Conservation (phyloP, 2,329 filamentous ascomycete genomes). For the Sporothrix humicola region DNA sequence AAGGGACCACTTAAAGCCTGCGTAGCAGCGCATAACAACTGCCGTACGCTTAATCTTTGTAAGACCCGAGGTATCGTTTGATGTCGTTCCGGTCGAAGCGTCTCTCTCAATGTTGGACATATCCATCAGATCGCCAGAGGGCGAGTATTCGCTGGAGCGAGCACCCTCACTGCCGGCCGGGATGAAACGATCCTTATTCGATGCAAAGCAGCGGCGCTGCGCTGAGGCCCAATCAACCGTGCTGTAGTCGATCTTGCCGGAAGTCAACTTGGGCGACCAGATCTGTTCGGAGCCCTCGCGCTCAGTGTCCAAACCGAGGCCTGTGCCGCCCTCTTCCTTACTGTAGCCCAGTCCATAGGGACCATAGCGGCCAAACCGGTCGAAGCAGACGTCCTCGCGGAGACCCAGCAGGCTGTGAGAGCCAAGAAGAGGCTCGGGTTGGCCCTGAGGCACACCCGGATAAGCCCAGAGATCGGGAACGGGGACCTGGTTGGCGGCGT, state of each 20-base stretch:
- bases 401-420: slow-evolving; percentile 77
- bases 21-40: slow-evolving; percentile 80
- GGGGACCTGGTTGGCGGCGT: slow-evolving; percentile 61
- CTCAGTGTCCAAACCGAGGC: slow-evolving; percentile 75
- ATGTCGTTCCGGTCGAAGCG: not conserved
- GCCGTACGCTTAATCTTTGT: slow-evolving; percentile 67
- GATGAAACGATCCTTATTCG: slow-evolving; percentile 68
- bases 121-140: slow-evolving; percentile 22
- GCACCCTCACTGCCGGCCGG: slow-evolving; percentile 29
- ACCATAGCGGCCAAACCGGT: slow-evolving; percentile 81
- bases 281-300: slow-evolving; percentile 67
- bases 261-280: slow-evolving; percentile 52
- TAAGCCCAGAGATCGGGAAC: slow-evolving; percentile 71
- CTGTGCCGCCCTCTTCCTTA: slow-evolving; percentile 71
- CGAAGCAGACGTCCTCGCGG: slow-evolving; percentile 81
- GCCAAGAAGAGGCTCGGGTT: slow-evolving; percentile 78
- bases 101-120: slow-evolving; percentile 35
- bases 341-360: slow-evolving; percentile 88
- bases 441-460: slow-evolving; percentile 58
- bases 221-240: slow-evolving; percentile 61
- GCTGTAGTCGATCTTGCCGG: slow-evolving; percentile 62
- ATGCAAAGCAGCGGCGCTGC: slow-evolving; percentile 59
- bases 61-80: slow-evolving; percentile 31
- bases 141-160: slow-evolving; percentile 22
- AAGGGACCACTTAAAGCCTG: slow-evolving; percentile 76